Evolutionary conservation across 805 yeast species (phyloP).

Genomic region (Candida glaebosa): DNA sequence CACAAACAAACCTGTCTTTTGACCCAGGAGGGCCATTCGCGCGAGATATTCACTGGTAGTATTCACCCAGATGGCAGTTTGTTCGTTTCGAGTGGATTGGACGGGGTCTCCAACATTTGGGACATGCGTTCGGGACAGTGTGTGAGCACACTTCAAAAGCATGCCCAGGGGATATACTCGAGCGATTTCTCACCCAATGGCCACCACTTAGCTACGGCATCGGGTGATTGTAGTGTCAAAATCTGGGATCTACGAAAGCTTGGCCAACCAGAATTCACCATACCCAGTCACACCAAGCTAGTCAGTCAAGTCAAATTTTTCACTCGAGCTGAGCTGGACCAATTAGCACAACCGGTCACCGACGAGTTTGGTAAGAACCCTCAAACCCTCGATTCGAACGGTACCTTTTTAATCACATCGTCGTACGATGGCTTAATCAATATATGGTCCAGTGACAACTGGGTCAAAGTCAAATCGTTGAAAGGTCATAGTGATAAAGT

Average conservation of each 20-base stretch:
- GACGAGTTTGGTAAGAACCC: slow-evolving; percentile 30
- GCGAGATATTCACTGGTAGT: slow-evolving; percentile 58
- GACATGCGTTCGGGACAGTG: slow-evolving; percentile 78
- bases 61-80: slow-evolving; percentile 79
- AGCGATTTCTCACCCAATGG: slow-evolving; percentile 79
- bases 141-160: slow-evolving; percentile 59
- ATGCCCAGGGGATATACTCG: slow-evolving; percentile 66
- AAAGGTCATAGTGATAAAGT: slow-evolving; percentile 62
- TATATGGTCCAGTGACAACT: slow-evolving; percentile 62
- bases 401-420: slow-evolving; percentile 52
- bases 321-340: slow-evolving; percentile 16
- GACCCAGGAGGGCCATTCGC: slow-evolving; percentile 84
- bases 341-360: slow-evolving; percentile 18
- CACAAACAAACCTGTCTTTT: slow-evolving; percentile 40
- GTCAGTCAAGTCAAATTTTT: slow-evolving; percentile 64
- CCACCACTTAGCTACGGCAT: slow-evolving; percentile 71
- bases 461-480: slow-evolving; percentile 55
- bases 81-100: slow-evolving; percentile 73
- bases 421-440: slow-evolving; percentile 72
- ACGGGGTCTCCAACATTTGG: slow-evolving; percentile 74
- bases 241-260: slow-evolving; percentile 78
- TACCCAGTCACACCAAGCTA: slow-evolving; percentile 74
- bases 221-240: slow-evolving; percentile 76
- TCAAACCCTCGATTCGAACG: slow-evolving; percentile 28
- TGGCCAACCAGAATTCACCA: slow-evolving; percentile 36